These are phyloP conservation scores for Phytophthora fragariaefolia DNA, from an alignment of 352 stramenopile genomes.

Conservation along the genomic window DNA sequence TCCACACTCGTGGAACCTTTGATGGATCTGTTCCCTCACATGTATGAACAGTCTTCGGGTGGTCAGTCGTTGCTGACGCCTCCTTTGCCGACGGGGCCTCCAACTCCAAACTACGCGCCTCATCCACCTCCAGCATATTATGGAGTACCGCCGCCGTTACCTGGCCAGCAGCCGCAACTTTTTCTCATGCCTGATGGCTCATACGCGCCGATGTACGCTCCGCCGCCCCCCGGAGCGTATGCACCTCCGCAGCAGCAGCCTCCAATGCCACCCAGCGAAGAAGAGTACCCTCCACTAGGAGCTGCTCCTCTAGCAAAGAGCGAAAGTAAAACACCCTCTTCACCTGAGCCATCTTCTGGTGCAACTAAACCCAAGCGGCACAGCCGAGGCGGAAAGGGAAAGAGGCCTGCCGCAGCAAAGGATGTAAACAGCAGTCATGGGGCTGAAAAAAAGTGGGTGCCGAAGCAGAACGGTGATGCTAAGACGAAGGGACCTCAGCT, in stretches of 20 bases:
- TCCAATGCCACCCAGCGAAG: constrained; percentile 26
- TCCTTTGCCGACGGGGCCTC: constrained; percentile 26
- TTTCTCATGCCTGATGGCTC: constrained; percentile 44
- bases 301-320: constrained; percentile 17
- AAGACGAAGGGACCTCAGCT: constrained; percentile 38
- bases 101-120: constrained; percentile 23
- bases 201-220: constrained; percentile 39
- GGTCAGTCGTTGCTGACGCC: constrained; percentile 38
- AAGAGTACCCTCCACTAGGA: constrained; percentile 43
- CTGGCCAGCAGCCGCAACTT: constrained; percentile 36
- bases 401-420: constrained; percentile 21
- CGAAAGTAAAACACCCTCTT: constrained; percentile 16
- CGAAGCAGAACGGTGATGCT: constrained; percentile 30
- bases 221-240: constrained; percentile 17
- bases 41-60: constrained; percentile 39
- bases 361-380: constrained; percentile 30
- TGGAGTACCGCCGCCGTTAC: constrained; percentile 22
- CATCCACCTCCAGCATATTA: constrained; percentile 33
- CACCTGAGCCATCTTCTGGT: constrained; percentile 12
- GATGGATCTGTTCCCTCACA: constrained; percentile 63
- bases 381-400: constrained; percentile 21
- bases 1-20: constrained; percentile 28
- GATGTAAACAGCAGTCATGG: constrained; percentile 6
- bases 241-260: constrained; percentile 13
- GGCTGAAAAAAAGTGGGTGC: constrained; percentile 42